Evolutionary conservation across 805 yeast species (phyloP).

Genomic region (Isabelozyma rhagii): DNA sequence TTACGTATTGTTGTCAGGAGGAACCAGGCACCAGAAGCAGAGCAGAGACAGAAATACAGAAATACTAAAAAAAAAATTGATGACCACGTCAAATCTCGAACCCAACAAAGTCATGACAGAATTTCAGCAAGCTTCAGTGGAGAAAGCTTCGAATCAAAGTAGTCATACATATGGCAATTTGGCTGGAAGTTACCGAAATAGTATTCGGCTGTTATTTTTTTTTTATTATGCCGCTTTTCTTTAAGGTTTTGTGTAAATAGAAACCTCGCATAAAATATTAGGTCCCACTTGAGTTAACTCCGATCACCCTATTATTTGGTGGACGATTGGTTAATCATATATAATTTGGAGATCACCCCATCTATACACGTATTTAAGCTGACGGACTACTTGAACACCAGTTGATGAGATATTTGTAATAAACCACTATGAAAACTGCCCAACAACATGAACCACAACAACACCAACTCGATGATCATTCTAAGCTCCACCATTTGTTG

Average conservation of each 20-base stretch:
- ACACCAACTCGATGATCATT: background rate
- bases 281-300: background rate
- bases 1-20: background rate
- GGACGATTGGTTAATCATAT: background rate
- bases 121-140: background rate
- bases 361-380: no score
- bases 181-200: background rate
- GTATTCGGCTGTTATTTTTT: background rate
- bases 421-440: background rate
- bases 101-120: background rate
- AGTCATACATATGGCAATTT: background rate
- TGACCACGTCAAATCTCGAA: no score
- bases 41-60: no score
- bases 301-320: background rate
- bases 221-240: no score
- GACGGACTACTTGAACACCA: no score
- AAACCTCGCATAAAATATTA: background rate
- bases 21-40: no score
- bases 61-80: no score
- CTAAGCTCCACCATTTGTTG: background rate
- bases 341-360: no score
- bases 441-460: background rate
- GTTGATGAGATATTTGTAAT: no score
- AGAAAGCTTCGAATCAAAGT: background rate
- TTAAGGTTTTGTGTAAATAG: background rate